These are phyloP conservation scores for Calonectria pauciramosa DNA, from an alignment of 2,329 filamentous ascomycete species.

Conservation along the genomic window DNA sequence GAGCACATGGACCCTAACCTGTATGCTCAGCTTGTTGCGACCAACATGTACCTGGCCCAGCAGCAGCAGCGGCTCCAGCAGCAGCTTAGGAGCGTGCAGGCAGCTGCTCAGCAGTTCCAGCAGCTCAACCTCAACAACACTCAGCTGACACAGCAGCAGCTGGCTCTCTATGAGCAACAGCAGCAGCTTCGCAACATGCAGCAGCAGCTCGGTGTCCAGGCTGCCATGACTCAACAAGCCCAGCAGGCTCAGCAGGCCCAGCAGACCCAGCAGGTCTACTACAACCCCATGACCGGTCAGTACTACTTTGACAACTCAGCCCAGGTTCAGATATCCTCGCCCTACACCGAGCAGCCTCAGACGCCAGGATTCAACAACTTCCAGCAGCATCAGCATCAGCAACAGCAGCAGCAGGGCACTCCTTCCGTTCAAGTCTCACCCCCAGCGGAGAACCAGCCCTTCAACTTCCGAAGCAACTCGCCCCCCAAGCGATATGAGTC, in stretches of 20 bases:
- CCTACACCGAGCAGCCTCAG: slow-evolving; percentile 60
- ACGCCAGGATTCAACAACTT: slow-evolving; percentile 50
- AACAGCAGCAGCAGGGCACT: slow-evolving; percentile 66
- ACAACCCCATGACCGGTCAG: slow-evolving; percentile 89
- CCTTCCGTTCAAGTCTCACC: slow-evolving; percentile 88
- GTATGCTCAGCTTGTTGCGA: slow-evolving; percentile 90
- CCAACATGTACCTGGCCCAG: slow-evolving; percentile 92
- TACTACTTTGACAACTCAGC: slow-evolving; percentile 81
- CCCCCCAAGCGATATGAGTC: slow-evolving; percentile 77
- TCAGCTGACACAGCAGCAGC: slow-evolving; percentile 62
- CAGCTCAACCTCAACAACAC: slow-evolving; percentile 76
- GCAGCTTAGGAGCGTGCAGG: slow-evolving; percentile 87
- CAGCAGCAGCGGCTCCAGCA: slow-evolving; percentile 97
- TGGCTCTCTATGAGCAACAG: slow-evolving; percentile 62
- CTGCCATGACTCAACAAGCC: slow-evolving; percentile 51
- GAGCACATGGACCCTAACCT: slow-evolving; percentile 86
- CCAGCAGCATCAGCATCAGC: slow-evolving; percentile 58
- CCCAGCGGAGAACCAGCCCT: slow-evolving; percentile 72
- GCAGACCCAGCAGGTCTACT: slow-evolving; percentile 84
- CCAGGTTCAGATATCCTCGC: slow-evolving; percentile 54
- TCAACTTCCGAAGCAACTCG: slow-evolving; percentile 72
- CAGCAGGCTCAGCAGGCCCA: slow-evolving; percentile 80
- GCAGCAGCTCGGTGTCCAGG: slow-evolving; percentile 55
- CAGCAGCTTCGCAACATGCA: slow-evolving; percentile 57
- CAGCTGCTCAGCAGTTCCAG: slow-evolving; percentile 86